A percentile compares a stretch with the other conserved stretches of the same genome.
Conservation (phyloP, 1,139 yeast species). For the Dujonia santamariae region DNA sequence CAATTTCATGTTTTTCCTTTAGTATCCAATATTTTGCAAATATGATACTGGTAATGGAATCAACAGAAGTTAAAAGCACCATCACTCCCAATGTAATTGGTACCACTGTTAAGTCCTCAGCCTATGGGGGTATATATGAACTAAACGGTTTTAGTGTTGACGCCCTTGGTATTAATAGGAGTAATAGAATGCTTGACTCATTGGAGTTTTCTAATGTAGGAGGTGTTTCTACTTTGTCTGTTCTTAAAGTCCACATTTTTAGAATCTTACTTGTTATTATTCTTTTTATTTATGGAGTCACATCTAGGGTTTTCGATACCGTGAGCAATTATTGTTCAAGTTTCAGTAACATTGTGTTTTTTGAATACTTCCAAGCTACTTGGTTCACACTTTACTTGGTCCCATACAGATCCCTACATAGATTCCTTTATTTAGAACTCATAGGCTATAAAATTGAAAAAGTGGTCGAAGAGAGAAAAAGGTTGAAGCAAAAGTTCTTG, state of each 20-base stretch:
- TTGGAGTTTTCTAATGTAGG: conserved; percentile 6
- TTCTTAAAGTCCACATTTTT: conserved; percentile 18
- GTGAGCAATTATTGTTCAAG: neutral
- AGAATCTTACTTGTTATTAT: conserved; percentile 14
- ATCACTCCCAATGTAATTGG: too few species aligned
- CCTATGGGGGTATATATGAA: neutral
- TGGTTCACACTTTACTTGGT: conserved; percentile 3
- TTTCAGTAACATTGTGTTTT: neutral
- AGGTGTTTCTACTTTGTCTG: conserved; percentile 16
- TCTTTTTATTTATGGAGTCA: conserved; percentile 6
- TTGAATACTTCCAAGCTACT: conserved; percentile 5
- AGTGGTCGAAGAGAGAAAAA: conserved; percentile 13
- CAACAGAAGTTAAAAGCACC: too few species aligned
- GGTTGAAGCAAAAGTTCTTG: conserved; percentile 8
- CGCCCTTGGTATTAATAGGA: conserved; percentile 6
- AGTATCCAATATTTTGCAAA: too few species aligned
- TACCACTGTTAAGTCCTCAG: too few species aligned
- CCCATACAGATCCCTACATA: conserved; percentile 3
- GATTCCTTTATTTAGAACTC: conserved; percentile 9
- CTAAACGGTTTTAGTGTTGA: conserved; percentile 7
- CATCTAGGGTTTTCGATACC: neutral
- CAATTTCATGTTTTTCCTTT: too few species aligned
- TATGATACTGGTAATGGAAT: too few species aligned
- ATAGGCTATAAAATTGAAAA: conserved; percentile 13
- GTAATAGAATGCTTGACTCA: conserved; percentile 10